Conservation (phyloP, 2,329 filamentous ascomycete genomes). For the Teratosphaeria viscida region DNA sequence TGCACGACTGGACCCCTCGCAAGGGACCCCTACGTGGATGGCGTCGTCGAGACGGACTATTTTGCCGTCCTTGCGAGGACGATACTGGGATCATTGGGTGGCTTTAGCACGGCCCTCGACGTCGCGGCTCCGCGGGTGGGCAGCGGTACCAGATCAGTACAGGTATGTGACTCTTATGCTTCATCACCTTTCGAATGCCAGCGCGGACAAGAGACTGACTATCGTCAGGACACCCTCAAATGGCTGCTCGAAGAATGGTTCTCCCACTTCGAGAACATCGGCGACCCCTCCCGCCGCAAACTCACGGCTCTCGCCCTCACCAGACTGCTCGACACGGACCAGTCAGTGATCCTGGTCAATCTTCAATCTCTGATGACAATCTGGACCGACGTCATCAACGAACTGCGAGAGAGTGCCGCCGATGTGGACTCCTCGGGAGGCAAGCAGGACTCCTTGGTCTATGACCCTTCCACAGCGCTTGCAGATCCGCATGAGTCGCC, state of each 20-base stretch:
- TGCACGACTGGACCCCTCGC: constrained; percentile 74
- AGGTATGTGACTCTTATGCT: constrained; percentile 8
- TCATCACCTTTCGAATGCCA: neutral
- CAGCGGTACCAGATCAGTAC: constrained; percentile 2
- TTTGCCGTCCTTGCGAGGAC: constrained; percentile 73
- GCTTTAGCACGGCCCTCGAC: constrained; percentile 51
- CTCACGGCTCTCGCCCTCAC: constrained; percentile 64
- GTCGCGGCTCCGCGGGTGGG: constrained; percentile 9
- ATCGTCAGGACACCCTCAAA: constrained; percentile 23
- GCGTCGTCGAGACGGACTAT: constrained; percentile 73
- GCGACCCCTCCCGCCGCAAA: constrained; percentile 56
- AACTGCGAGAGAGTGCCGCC: constrained; percentile 46
- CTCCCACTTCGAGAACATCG: constrained; percentile 56
- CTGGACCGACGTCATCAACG: constrained; percentile 61
- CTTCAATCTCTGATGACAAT: constrained; percentile 65
- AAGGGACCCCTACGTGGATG: constrained; percentile 57
- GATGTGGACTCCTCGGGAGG: constrained; percentile 2
- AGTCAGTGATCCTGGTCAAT: constrained; percentile 30
- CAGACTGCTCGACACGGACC: constrained; percentile 55
- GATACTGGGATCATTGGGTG: constrained; percentile 57
- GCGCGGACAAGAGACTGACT: neutral
- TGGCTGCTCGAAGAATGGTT: constrained; percentile 55
- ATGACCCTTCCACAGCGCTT: constrained; percentile 10
- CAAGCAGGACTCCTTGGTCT: constrained; percentile 31
- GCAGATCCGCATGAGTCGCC: constrained; percentile 27